These are phyloP conservation scores for Termitomyces sp. DNA, from an alignment of 768 basidiomycete genomes.

Conservation along the genomic window DNA sequence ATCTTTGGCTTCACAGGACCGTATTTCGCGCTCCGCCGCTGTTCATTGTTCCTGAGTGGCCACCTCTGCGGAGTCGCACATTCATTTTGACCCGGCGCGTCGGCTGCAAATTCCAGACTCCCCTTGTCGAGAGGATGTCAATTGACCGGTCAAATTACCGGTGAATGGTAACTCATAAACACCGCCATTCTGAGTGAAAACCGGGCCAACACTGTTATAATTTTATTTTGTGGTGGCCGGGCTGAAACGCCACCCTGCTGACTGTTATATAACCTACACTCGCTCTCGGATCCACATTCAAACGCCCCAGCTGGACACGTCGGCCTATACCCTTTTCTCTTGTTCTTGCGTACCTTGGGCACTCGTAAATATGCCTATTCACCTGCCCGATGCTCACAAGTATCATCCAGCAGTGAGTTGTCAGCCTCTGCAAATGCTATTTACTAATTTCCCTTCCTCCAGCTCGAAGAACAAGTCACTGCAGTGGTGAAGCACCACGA, in stretches of 20 bases:
- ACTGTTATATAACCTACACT: neutral
- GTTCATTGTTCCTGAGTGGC: neutral
- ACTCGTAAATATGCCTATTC: slow-evolving; percentile 6
- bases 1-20: neutral
- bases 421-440: neutral
- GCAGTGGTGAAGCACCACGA: slow-evolving; percentile 8
- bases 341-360: neutral
- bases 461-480: slow-evolving; percentile 11
- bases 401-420: slow-evolving; percentile 10
- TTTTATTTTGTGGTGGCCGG: slow-evolving; percentile 5
- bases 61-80: neutral
- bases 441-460: neutral
- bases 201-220: neutral
- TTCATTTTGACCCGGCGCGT: neutral
- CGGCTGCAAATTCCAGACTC: neutral
- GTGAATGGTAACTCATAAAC: neutral
- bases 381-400: slow-evolving; percentile 12
- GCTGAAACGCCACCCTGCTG: slow-evolving; percentile 3
- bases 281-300: neutral
- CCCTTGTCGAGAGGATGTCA: neutral
- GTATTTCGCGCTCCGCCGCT: neutral
- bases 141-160: slow-evolving; percentile 1
- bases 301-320: slow-evolving; percentile 1
- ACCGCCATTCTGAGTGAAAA: neutral
- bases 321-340: neutral